Evolutionary conservation across 1,139 yeast species (phyloP).

Genomic region (Zhuliangozyma parablackwelliae): DNA sequence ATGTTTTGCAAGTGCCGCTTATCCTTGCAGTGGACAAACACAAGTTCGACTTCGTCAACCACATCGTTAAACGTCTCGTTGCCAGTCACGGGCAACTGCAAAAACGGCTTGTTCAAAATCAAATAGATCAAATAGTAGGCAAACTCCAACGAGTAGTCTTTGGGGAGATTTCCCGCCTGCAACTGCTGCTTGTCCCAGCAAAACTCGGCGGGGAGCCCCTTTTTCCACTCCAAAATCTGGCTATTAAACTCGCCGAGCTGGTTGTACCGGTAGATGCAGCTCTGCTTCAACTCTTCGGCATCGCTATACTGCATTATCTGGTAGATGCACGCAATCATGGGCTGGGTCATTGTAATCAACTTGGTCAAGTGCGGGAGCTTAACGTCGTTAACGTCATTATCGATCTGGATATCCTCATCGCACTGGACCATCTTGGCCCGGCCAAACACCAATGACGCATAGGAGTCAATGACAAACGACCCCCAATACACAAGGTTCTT

Average conservation of each 20-base stretch:
- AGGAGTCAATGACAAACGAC: constrained; percentile 7
- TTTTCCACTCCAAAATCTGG: constrained; percentile 5
- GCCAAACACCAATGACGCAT: constrained; percentile 8
- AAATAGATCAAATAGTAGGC: constrained; percentile 7
- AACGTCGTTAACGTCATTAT: constrained; percentile 1
- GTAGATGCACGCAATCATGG: constrained; percentile 7
- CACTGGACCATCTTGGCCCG: constrained; percentile 7
- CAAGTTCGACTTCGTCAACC: constrained; percentile 7
- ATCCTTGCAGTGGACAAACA: constrained; percentile 3
- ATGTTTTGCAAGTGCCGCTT: constrained; percentile 4
- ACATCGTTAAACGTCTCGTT: constrained; percentile 5
- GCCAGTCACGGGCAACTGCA: constrained; percentile 4
- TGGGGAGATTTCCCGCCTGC: neutral
- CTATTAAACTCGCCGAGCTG: constrained; percentile 5
- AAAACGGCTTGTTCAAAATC: constrained; percentile 9
- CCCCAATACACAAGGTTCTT: constrained; percentile 8
- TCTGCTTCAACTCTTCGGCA: constrained; percentile 6
- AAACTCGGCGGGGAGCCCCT: constrained; percentile 1
- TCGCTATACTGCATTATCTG: constrained; percentile 7
- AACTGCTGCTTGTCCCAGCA: constrained; percentile 5
- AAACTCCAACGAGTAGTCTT: constrained; percentile 7
- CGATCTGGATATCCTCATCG: constrained; percentile 1
- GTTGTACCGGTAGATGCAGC: constrained; percentile 5
- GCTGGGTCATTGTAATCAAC: constrained; percentile 5
- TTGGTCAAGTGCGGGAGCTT: constrained; percentile 4